Conservation (phyloP, 2,329 filamentous ascomycete species). For the Diaporthe vexans region DNA sequence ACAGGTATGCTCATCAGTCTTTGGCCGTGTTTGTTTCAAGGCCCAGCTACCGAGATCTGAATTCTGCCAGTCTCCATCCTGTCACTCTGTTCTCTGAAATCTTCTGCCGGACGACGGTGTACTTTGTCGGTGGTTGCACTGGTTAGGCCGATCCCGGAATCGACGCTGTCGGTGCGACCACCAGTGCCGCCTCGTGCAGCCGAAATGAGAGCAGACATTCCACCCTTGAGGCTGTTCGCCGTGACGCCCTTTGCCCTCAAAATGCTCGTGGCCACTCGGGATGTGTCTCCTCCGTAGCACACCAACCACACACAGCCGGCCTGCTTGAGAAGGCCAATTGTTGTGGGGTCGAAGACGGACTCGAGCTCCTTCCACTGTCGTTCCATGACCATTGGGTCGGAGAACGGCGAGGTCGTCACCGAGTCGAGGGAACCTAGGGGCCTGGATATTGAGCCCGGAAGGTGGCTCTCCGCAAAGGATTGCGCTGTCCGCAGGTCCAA, state of each 20-base stretch:
- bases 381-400: background rate
- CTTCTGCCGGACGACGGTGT: too few species aligned
- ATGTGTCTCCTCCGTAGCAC: background rate
- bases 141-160: background rate
- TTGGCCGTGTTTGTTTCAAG: too few species aligned
- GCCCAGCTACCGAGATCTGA: background rate
- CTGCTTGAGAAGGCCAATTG: background rate
- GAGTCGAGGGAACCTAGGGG: background rate
- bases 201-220: background rate
- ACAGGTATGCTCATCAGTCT: too few species aligned
- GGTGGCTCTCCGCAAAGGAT: background rate
- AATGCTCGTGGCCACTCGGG: background rate
- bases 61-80: background rate
- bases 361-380: background rate
- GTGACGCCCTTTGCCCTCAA: background rate
- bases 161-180: background rate
- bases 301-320: background rate
- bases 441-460: background rate
- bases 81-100: background rate
- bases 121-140: background rate
- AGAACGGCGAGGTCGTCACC: background rate
- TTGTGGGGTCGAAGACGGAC: background rate
- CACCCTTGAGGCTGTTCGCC: slow-evolving; percentile 3
- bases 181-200: background rate
- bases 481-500: background rate